These are phyloP conservation scores for Neonectria magnoliae DNA, from an alignment of 2,329 filamentous ascomycete species.

Conservation along the genomic window DNA sequence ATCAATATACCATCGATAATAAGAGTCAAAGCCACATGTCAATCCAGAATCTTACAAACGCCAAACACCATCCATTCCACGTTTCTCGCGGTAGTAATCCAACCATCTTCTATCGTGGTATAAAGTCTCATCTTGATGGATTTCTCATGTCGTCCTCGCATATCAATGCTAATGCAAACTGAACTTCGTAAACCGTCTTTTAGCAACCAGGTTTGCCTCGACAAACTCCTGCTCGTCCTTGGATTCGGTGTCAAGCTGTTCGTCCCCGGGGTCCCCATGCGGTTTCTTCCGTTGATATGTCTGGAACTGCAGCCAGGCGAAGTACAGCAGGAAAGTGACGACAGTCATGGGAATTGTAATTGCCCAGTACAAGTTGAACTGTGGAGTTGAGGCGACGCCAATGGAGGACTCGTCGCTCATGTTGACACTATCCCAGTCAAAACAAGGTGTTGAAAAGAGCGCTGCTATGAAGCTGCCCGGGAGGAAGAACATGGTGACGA, in stretches of 20 bases:
- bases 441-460: conserved; percentile 51
- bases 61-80: not conserved
- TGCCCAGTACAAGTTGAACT: conserved; percentile 54
- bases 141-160: not conserved
- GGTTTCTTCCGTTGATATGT: conserved; percentile 33
- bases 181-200: conserved; percentile 7
- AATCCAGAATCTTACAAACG: not conserved
- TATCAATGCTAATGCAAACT: not conserved
- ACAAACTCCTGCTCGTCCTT: not conserved
- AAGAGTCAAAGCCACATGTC: not conserved
- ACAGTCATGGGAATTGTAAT: conserved; percentile 52
- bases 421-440: conserved; percentile 46
- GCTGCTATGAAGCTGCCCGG: conserved; percentile 55
- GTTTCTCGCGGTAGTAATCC: not conserved
- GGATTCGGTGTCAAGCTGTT: not conserved
- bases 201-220: conserved; percentile 8
- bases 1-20: too few relatives aligned
- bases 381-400: conserved; percentile 45
- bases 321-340: conserved; percentile 49
- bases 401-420: conserved; percentile 37
- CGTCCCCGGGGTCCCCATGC: not conserved
- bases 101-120: not conserved
- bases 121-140: not conserved
- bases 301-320: conserved; percentile 46
- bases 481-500: conserved; percentile 56